Base-by-base conservation (phyloP, 2,329 filamentous ascomycete genomes). In the Penicillium sp. region DNA sequence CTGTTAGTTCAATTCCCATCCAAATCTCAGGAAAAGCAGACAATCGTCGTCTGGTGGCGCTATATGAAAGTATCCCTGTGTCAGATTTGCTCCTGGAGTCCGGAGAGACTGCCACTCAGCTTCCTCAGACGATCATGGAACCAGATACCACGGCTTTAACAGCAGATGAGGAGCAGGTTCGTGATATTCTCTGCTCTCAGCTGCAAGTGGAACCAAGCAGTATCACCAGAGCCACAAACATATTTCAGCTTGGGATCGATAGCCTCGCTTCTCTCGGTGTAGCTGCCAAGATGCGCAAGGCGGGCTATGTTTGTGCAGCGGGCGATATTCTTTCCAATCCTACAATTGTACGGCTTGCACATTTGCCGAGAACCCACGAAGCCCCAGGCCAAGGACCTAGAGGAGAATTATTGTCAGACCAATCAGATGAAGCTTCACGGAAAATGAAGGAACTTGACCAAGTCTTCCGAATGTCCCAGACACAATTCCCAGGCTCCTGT, bases 1-100 rank as follows among this genome's bases (percentile, higher is more conserved):
- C 51, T 11, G 43, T 54, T 15, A 47, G 33, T 16, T 48, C 25
- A 4, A 59, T 61, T 34, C 59, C 59, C 7, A 50, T 59, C 2
- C 56, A 57, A 25, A 56, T 61, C 1, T 61, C 59, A 16, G 59
- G 59, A 1, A 61, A 60, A 48, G 56, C 59, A 10, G 56, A 60
- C 33, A 56, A 50, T 31, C 55, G 56, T 16, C 55, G 52, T 23
- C 38, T 60, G 6, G 52, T 56, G 4, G 36, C 52, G 3, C 31
- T 60, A n/a, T 60, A 59, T 23, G 55, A 56, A 39, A 53, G 38
- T 21, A 58, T 60, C 29, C 55, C 55, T 10, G 40, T 53, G 4
- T 44, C 52, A 15, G 59, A 60, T 10, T 38, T 60, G 11, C 41
- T 55, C 21, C 33, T 51, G 13, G n/a, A 15, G 21, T 15, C 34